phyloP scores from a whole-genome alignment of 305 asterid genomes.

The Andrographis paniculata region DNA sequence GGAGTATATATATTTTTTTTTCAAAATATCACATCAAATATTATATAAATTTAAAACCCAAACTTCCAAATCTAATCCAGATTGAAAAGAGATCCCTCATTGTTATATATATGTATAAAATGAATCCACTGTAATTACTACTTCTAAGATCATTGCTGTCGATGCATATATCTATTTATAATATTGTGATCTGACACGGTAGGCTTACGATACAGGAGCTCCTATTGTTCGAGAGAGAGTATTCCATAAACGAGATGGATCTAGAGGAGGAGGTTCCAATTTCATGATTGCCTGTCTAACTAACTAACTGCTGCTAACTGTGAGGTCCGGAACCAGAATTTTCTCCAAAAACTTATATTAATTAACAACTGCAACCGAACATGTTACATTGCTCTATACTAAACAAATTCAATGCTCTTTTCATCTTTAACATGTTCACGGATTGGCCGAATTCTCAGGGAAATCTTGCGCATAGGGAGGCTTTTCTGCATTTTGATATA shows the following conservation, averaged over 20 bases:
- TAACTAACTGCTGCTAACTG: background rate
- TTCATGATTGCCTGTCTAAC: constrained; percentile 32
- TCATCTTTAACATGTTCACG: constrained; percentile 19
- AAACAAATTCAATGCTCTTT: constrained; percentile 7
- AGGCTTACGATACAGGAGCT: constrained; percentile 56
- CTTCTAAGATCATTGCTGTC: too few species aligned
- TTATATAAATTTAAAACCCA: too few species aligned
- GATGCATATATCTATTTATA: background rate
- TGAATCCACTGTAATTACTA: background rate
- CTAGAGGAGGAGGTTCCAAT: constrained; percentile 28
- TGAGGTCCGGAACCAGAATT: background rate
- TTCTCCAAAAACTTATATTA: too few species aligned
- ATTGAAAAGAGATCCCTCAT: too few species aligned
- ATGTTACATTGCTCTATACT: too few species aligned
- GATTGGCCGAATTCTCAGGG: constrained; percentile 5
- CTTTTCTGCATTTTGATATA: too few species aligned
- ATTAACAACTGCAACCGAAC: too few species aligned
- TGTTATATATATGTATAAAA: too few species aligned
- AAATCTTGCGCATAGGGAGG: too few species aligned
- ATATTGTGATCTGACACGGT: constrained; percentile 14
- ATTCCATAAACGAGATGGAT: constrained; percentile 52
- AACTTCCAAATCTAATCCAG: too few species aligned
- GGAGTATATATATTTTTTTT: too few species aligned
- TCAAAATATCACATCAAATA: too few species aligned
- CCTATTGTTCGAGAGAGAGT: constrained; percentile 75